These are phyloP conservation scores for Cladosporium halotolerans DNA, from an alignment of 2,329 filamentous ascomycete species.

Conservation along the genomic window DNA sequence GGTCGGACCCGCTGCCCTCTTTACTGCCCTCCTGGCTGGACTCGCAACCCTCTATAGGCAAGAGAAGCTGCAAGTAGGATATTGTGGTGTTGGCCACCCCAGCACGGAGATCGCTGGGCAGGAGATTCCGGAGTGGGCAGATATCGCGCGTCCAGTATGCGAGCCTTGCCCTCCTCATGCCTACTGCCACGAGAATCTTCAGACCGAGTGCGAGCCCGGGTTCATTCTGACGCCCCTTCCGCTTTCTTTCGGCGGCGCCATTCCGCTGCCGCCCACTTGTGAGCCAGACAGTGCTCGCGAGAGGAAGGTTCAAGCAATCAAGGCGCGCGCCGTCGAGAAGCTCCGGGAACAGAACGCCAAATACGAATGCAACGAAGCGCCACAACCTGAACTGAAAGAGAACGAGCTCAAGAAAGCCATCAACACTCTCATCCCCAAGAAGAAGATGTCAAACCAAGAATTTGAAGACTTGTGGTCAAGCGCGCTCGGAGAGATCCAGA, in stretches of 20 bases:
- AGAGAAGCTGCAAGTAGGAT: constrained; percentile 93
- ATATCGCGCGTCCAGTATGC: constrained; percentile 69
- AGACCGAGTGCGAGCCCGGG: constrained; percentile 74
- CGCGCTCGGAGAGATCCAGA: constrained; percentile 65
- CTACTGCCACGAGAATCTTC: constrained; percentile 73
- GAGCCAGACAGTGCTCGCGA: constrained; percentile 93
- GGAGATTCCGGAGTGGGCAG: constrained; percentile 66
- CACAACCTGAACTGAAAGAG: constrained; percentile 60
- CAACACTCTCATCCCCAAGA: constrained; percentile 57
- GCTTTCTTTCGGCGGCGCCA: constrained; percentile 68
- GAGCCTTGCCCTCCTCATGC: constrained; percentile 88
- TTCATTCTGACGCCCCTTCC: constrained; percentile 83
- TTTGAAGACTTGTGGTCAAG: constrained; percentile 83
- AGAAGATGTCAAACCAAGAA: constrained; percentile 76
- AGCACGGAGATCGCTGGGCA: constrained; percentile 54
- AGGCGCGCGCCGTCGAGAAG: constrained; percentile 80
- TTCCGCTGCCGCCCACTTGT: constrained; percentile 85
- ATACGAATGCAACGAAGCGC: constrained; percentile 77
- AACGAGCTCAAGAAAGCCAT: constrained; percentile 71
- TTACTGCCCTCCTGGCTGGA: constrained; percentile 62
- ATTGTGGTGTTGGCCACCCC: constrained; percentile 73
- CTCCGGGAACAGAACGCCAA: constrained; percentile 78
- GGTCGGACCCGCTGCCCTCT: constrained; percentile 63
- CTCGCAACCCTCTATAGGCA: constrained; percentile 83
- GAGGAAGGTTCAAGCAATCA: constrained; percentile 76